Evolutionary conservation across 768 basidiomycete genomes (phyloP).

Genomic region (Pleurotus djamor): DNA sequence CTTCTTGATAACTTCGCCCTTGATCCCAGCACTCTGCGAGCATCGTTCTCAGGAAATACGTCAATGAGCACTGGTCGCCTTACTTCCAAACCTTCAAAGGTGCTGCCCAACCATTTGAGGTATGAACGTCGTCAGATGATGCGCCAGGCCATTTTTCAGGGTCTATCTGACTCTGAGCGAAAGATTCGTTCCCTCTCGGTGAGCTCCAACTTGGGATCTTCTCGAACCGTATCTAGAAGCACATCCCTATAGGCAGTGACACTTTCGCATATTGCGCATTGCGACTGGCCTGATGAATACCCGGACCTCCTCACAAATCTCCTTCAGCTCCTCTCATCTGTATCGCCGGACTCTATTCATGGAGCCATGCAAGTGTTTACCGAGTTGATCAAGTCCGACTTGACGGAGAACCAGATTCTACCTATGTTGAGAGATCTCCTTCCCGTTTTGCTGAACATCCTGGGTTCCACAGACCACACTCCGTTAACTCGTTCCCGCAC

Average conservation of each 20-base stretch:
- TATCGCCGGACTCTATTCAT: conserved; percentile 75
- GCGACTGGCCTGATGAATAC: conserved; percentile 97
- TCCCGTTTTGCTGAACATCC: conserved; percentile 78
- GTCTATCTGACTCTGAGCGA: conserved; percentile 79
- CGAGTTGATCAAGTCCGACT: conserved; percentile 90
- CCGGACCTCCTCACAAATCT: conserved; percentile 80
- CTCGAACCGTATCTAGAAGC: not conserved
- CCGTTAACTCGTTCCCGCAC: conserved; percentile 83
- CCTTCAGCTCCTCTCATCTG: conserved; percentile 73
- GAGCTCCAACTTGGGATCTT: conserved; percentile 22
- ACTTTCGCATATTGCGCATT: conserved; percentile 84
- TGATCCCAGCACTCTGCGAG: conserved; percentile 76
- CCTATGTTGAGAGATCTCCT: conserved; percentile 90
- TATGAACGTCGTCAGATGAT: conserved; percentile 37
- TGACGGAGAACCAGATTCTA: conserved; percentile 93
- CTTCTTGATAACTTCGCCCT: conserved; percentile 41
- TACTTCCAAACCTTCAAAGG: conserved; percentile 80
- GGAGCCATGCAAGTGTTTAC: conserved; percentile 96
- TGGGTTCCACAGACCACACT: conserved; percentile 77
- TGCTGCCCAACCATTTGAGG: conserved; percentile 69
- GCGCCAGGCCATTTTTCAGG: conserved; percentile 73
- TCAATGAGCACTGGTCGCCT: conserved; percentile 88
- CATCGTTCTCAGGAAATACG: conserved; percentile 85
- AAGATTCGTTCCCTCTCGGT: conserved; percentile 88
- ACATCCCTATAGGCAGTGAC: conserved; percentile 67